Conservation (phyloP, 805 yeast species). For the Schwanniomyces sp. region DNA sequence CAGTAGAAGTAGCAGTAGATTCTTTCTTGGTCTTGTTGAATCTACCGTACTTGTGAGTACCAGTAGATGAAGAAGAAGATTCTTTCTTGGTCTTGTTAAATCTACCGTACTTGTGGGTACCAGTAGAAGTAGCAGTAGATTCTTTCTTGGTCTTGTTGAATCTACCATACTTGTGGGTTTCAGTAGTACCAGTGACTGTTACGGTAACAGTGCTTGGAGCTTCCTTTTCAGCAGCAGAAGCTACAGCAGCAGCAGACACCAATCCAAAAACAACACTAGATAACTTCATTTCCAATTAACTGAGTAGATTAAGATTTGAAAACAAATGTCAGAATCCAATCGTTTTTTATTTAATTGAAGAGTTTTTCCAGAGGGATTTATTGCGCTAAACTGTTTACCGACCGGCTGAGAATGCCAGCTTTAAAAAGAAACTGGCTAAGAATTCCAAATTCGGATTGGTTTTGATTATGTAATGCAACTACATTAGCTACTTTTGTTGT, state of each 20-base stretch:
- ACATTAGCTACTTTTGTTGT: background rate
- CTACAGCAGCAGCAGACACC: constrained; percentile 32
- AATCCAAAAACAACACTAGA: constrained; percentile 41
- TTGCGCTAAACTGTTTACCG: background rate
- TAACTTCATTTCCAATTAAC: constrained; percentile 37
- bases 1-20: constrained; percentile 12
- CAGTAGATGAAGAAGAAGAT: constrained; percentile 10
- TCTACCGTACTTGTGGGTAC: constrained; percentile 31
- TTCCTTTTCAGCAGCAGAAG: constrained; percentile 18
- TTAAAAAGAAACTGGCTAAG: background rate
- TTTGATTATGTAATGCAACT: background rate
- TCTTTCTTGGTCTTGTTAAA: constrained; percentile 36
- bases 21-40: constrained; percentile 32
- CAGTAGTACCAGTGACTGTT: constrained; percentile 32
- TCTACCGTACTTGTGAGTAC: constrained; percentile 31
- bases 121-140: constrained; percentile 12
- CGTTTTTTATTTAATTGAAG: constrained; percentile 1
- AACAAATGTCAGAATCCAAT: background rate
- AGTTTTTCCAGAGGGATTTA: constrained; percentile 6
- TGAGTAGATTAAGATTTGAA: background rate
- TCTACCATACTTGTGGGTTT: constrained; percentile 57
- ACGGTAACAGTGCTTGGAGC: constrained; percentile 24
- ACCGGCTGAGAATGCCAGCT: background rate
- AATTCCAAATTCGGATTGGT: background rate
- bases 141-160: constrained; percentile 48